These are phyloP conservation scores for Pseudonectria buxi DNA, from an alignment of 2,329 filamentous ascomycete genomes.

Conservation along the genomic window DNA sequence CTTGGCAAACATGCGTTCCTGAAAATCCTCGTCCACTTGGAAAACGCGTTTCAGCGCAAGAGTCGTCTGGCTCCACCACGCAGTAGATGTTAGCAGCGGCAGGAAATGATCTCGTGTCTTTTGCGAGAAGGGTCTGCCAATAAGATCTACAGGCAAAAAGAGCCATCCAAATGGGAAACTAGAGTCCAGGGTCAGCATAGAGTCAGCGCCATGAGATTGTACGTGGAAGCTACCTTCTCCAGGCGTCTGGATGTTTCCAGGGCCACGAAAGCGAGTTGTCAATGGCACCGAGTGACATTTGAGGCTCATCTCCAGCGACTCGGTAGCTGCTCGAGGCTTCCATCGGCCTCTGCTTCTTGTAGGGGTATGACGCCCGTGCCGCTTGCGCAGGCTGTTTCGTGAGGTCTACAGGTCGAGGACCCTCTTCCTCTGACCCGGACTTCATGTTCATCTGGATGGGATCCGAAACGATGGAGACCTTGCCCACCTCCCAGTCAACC, in stretches of 20 bases:
- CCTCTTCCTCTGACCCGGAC: constrained; percentile 32
- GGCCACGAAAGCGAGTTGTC: constrained; percentile 98
- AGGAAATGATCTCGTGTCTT: constrained; percentile 91
- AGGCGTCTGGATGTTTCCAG: constrained; percentile 96
- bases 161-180: constrained; percentile 99
- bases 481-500: constrained; percentile 76
- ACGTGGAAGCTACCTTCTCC: constrained; percentile 45
- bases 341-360: constrained; percentile 79
- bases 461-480: constrained; percentile 80
- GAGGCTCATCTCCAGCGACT: constrained; percentile 42
- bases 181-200: constrained; percentile 18
- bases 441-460: constrained; percentile 63
- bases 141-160: constrained; percentile 91
- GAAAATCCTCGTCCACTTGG: constrained; percentile 87
- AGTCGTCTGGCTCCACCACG: constrained; percentile 96
- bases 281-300: constrained; percentile 81
- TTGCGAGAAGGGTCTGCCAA: constrained; percentile 92
- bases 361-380: constrained; percentile 53
- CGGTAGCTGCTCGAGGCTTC: constrained; percentile 51
- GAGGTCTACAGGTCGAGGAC: constrained; percentile 56
- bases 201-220: constrained; percentile 1
- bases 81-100: constrained; percentile 86
- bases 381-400: constrained; percentile 34
- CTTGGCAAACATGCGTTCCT: constrained; percentile 97
- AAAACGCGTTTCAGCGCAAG: constrained; percentile 80